Base-by-base conservation (phyloP, 1,284 basidiomycete genomes). In the Apiotrichum mycotoxinovorans region DNA sequence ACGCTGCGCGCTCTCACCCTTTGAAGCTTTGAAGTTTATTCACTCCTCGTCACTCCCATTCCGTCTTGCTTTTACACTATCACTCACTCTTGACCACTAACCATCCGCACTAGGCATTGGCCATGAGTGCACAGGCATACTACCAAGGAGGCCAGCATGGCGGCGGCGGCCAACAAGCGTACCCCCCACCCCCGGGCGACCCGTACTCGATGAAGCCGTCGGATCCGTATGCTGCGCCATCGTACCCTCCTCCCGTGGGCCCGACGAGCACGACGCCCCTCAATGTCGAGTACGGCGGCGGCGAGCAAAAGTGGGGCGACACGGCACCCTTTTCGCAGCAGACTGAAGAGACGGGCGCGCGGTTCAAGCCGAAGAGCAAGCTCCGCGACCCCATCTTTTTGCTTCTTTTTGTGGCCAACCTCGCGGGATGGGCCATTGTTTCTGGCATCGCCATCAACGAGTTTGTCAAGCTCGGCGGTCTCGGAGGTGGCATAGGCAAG, bases 361-460 rank as follows among this genome's bases (percentile, higher is more conserved):
- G 88, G 38, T 87, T 89, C 78, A 83, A 83, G 62, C 86, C 75
- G 3, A 85, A 84, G 78, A 86, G 83, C 68, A 80, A 78, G 56
- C 75, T 89, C 30, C 87, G 88, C 60, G 88, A 91, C 71, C 83
- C 84, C 4, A 78, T 88, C 50, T 84, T 88, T 70, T 78, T 89
- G 23, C 68, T 87, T 9, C 71, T 89, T 35, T 91, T 88, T 74
- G 74, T 90, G 25, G 77, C 83, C 1, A 84, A 87, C 77, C 83
- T 86, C 48, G 77, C 83, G 40, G 88, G 86, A 0, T 90, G 85
- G 67, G 82, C 81, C 12, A 85, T 82, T 2, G 67, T 91, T 9
- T 87, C 86, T 23, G 87, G 80, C 1, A 80, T 89, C 42, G 83
- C 83, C 1, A 75, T 91, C 38, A 77, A 80, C 26, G 79, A 82